Base-by-base conservation (phyloP, 2,329 filamentous ascomycete species). In the Phaeophleospora eucalypticola region DNA sequence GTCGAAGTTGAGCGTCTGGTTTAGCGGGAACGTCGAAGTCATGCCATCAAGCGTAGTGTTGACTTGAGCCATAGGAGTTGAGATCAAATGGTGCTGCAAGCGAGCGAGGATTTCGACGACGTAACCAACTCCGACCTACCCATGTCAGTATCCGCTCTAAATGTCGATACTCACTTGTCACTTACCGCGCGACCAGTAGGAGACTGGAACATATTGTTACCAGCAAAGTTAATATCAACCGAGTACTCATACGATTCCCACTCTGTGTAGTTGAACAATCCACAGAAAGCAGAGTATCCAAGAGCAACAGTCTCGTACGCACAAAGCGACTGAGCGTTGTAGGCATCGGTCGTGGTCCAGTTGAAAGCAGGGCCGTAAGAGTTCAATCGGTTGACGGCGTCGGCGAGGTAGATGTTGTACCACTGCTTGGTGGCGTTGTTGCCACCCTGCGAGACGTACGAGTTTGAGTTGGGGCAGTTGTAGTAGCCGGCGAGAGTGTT, bases 241-340 rank as follows among this genome's bases (percentile, higher is more conserved):
- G 78, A 78, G 66, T 90, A 90, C 46, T 83, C 82, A 60, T 84
- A 89, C 33, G 27, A 17, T 17, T 79, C 68, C 85, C 85, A 90
- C 62, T 90, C 86, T 16, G 83, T 73, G 55, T 83, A 87, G 0
- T 81, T 88, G 63, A 89, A 90, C 3, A 90, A 74, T 18, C 80
- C 71, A 61, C 86, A 90, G 70, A 87, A 90, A 8, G 74, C 75
- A 56, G 83, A 87, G 69, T 82, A 89, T 17, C 86, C 86, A 49
- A 85, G 82, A 1, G 83, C 81, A n/a, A 87, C 78, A 0, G 84
- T 88, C 65, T 90, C 86, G 60, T 89, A 90, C 0, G 86, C 81
- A 57, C 86, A 90, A 62, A 89, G 74, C 2, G 74, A 82, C 64
- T 89, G 86, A 0, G 81, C 81, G 15, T 83, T 79, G 65, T 83